Conservation (phyloP, 2,329 filamentous ascomycete species). For the Trichoderma semiorbis region DNA sequence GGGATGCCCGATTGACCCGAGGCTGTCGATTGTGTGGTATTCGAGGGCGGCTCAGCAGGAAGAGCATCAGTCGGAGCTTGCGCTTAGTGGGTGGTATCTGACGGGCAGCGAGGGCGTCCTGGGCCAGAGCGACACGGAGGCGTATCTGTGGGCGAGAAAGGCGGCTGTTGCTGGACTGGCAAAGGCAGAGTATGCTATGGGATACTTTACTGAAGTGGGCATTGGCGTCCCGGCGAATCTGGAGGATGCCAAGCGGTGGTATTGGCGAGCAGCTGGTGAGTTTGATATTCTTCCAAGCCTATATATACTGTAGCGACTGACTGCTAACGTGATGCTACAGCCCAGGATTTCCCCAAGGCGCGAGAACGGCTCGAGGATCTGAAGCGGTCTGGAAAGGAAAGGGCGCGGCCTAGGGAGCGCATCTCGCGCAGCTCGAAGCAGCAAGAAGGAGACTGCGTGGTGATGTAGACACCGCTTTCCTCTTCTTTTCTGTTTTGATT, state of each 20-base stretch:
- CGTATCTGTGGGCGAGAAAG: slow-evolving; percentile 95
- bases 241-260: slow-evolving; percentile 97
- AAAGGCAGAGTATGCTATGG: slow-evolving; percentile 96
- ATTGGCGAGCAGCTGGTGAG: slow-evolving; percentile 94
- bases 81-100: slow-evolving; percentile 88
- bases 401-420: slow-evolving; percentile 65
- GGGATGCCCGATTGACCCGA: slow-evolving; percentile 76
- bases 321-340: slow-evolving; percentile 46
- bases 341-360: slow-evolving; percentile 91
- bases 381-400: slow-evolving; percentile 71
- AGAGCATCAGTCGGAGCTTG: slow-evolving; percentile 88
- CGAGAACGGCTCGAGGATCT: slow-evolving; percentile 89
- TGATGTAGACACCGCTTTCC: slow-evolving; percentile 59
- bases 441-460: slow-evolving; percentile 80
- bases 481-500: background rate
- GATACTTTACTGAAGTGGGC: slow-evolving; percentile 93
- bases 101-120: slow-evolving; percentile 86
- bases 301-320: background rate
- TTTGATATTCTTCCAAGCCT: slow-evolving; percentile 26
- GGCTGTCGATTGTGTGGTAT: slow-evolving; percentile 90
- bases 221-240: slow-evolving; percentile 83
- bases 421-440: slow-evolving; percentile 79
- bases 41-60: slow-evolving; percentile 85
- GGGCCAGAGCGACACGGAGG: slow-evolving; percentile 89
- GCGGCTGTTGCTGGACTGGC: slow-evolving; percentile 82